Conservation (phyloP, 352 stramenopile species). For the Elongisporangium prolatum region DNA sequence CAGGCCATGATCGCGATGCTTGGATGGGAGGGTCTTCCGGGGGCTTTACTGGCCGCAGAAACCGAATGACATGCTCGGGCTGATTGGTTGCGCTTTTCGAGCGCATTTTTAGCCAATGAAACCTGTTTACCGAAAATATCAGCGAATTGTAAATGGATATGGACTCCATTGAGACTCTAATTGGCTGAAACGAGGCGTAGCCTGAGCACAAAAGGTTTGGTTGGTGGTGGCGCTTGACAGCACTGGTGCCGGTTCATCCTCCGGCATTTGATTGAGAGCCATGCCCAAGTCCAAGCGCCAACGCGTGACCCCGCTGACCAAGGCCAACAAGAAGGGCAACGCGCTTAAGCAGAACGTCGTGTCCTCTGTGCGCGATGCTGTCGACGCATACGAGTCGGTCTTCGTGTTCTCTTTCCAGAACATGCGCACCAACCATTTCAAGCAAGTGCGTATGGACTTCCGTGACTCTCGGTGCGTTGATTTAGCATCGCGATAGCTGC, state of each 20-base stretch:
- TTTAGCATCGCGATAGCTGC: too few species aligned
- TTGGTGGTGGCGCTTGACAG: slow-evolving; percentile 34
- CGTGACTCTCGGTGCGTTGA: slow-evolving; percentile 83
- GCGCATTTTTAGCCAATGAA: slow-evolving; percentile 38
- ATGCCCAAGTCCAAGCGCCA: slow-evolving; percentile 89
- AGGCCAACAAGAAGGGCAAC: slow-evolving; percentile 94
- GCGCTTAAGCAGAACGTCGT: slow-evolving; percentile 96
- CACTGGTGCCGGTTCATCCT: neutral
- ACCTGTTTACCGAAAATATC: slow-evolving; percentile 8
- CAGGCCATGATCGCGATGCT: slow-evolving; percentile 36
- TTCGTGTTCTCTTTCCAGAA: slow-evolving; percentile 98
- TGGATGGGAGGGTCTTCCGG: neutral
- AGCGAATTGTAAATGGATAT: slow-evolving; percentile 12
- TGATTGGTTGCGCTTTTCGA: slow-evolving; percentile 48
- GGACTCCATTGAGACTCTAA: slow-evolving; percentile 1
- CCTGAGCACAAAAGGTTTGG: slow-evolving; percentile 25
- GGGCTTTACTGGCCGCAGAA: neutral
- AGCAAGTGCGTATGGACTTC: slow-evolving; percentile 96
- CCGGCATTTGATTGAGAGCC: neutral
- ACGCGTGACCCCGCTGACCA: slow-evolving; percentile 90
- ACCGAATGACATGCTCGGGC: slow-evolving; percentile 1
- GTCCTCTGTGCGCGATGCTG: slow-evolving; percentile 89
- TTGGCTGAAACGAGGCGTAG: slow-evolving; percentile 35
- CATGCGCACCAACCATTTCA: slow-evolving; percentile 98
- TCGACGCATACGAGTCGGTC: slow-evolving; percentile 91